phyloP scores from a whole-genome alignment of 495 filamentous ascomycete genomes.

The Hypoxylon crocopeplum region DNA sequence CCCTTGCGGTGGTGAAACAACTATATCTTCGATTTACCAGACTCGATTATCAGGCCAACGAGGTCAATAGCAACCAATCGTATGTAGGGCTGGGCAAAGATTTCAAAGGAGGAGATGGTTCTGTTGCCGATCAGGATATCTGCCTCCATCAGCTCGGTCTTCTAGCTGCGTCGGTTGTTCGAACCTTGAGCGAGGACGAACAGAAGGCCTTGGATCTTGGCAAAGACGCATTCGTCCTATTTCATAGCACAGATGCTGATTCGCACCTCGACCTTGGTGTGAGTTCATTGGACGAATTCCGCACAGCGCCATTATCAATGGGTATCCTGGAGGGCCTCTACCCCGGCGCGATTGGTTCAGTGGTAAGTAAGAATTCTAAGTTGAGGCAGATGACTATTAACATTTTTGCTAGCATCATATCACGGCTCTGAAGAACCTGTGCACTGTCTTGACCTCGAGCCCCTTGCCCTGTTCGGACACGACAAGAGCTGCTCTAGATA shows the following conservation, averaged over 20 bases:
- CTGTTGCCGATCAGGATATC: conserved; percentile 24
- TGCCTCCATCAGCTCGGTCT: conserved; percentile 36
- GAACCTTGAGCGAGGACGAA: conserved; percentile 31
- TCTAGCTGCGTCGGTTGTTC: conserved; percentile 36
- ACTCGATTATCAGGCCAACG: neutral
- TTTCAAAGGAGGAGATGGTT: neutral
- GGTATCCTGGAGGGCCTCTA: conserved; percentile 54
- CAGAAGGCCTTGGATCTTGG: conserved; percentile 36
- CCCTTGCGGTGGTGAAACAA: conserved; percentile 35
- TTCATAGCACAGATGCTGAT: conserved; percentile 16
- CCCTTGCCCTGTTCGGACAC: conserved; percentile 8
- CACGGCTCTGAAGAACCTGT: conserved; percentile 17
- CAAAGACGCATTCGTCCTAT: conserved; percentile 45
- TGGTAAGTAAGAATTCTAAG: conserved; percentile 40
- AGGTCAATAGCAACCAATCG: neutral
- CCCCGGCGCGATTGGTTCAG: conserved; percentile 43
- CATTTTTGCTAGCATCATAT: conserved; percentile 21
- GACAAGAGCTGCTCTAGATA: conserved; percentile 33
- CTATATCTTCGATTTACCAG: conserved; percentile 40
- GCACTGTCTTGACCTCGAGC: conserved; percentile 2
- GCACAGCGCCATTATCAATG: conserved; percentile 43
- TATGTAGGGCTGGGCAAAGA: conserved; percentile 17
- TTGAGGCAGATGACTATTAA: neutral
- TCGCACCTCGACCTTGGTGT: neutral
- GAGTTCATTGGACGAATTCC: conserved; percentile 25